These are phyloP conservation scores for Metschnikowia orientalis DNA, from an alignment of 805 yeast genomes.

Conservation along the genomic window DNA sequence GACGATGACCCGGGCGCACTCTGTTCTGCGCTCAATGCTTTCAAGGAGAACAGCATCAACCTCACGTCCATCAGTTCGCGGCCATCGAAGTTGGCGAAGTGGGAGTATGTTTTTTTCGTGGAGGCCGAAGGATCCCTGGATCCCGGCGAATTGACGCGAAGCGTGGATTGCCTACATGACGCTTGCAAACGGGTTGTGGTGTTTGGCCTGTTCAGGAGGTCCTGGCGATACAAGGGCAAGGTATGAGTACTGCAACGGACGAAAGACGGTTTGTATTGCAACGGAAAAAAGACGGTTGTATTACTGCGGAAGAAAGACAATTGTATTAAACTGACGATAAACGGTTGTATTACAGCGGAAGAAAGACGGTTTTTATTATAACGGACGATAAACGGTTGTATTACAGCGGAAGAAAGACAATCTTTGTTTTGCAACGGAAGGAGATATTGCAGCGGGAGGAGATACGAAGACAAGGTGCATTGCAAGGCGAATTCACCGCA, in stretches of 20 bases:
- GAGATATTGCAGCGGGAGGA: too few relatives aligned
- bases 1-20: constrained; percentile 71
- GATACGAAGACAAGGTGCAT: too few relatives aligned
- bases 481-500: too few relatives aligned
- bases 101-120: constrained; percentile 82
- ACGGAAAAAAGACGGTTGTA: neutral
- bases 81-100: constrained; percentile 60
- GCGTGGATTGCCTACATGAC: constrained; percentile 40
- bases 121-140: constrained; percentile 52
- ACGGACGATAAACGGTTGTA: too few relatives aligned
- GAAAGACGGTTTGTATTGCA: neutral
- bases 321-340: too few relatives aligned
- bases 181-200: constrained; percentile 49
- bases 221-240: constrained; percentile 28
- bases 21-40: constrained; percentile 56
- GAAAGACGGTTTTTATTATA: too few relatives aligned
- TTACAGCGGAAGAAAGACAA: too few relatives aligned
- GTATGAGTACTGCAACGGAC: neutral
- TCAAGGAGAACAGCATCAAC: constrained; percentile 55
- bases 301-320: neutral
- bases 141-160: constrained; percentile 26
- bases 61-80: constrained; percentile 72
- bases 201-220: constrained; percentile 56
- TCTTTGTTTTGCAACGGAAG: too few relatives aligned
- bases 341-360: too few relatives aligned